Conservation (phyloP, 805 yeast genomes). For the Pichia phayaonensis region DNA sequence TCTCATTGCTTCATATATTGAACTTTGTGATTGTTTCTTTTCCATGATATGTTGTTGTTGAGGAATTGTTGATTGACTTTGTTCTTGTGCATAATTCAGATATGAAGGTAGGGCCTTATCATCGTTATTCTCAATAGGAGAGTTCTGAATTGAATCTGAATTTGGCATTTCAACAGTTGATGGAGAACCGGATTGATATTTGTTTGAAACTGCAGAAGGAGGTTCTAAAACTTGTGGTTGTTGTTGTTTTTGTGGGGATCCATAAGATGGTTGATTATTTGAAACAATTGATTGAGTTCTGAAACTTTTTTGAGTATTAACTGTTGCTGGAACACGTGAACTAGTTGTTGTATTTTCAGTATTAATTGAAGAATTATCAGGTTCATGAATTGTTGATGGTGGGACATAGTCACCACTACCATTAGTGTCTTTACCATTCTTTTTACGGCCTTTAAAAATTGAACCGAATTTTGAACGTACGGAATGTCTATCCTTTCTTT, state of each 20-base stretch:
- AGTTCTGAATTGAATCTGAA: not conserved
- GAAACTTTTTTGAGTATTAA: slow-evolving; percentile 1
- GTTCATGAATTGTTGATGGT: slow-evolving; percentile 23
- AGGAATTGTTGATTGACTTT: not conserved
- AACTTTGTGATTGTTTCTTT: slow-evolving; percentile 3
- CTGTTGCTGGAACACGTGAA: not conserved
- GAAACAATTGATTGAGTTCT: slow-evolving; percentile 12
- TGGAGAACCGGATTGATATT: not conserved
- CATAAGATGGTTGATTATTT: not conserved
- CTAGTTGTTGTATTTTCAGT: slow-evolving; percentile 12
- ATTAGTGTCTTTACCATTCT: slow-evolving; percentile 33
- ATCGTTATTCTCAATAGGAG: not conserved
- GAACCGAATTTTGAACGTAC: slow-evolving; percentile 71
- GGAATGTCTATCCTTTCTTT: slow-evolving; percentile 28
- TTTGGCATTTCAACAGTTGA: not conserved
- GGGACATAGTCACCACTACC: slow-evolving; percentile 9
- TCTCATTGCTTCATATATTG: slow-evolving; percentile 20
- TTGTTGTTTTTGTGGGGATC: not conserved
- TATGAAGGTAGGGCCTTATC: slow-evolving; percentile 3
- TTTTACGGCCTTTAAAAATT: slow-evolving; percentile 50
- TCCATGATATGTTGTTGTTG: not conserved
- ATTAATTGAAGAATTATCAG: slow-evolving; percentile 26
- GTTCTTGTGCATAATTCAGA: not conserved
- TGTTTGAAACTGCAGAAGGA: not conserved
- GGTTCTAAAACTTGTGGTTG: not conserved